phyloP scores from a whole-genome alignment of 2,329 filamentous ascomycete species.

The Arthrobotrys pseudoclavata region DNA sequence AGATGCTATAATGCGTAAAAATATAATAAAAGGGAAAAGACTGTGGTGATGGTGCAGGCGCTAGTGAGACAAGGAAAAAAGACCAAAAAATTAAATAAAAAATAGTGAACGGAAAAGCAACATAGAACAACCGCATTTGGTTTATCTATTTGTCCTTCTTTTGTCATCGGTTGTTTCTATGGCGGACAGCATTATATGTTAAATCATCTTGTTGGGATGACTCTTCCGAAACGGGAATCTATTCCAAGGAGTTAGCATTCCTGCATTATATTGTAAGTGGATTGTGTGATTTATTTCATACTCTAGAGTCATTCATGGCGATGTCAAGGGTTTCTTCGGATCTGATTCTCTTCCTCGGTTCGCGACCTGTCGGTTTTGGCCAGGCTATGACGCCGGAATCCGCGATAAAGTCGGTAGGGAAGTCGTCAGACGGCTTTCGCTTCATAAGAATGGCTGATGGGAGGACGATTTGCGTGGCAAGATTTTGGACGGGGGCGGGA shows the following conservation, averaged over 20 bases:
- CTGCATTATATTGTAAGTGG: background rate
- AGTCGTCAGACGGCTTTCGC: background rate
- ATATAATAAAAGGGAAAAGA: background rate
- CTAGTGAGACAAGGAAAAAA: too few species aligned
- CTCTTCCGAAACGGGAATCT: background rate
- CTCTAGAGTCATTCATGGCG: background rate
- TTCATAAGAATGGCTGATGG: background rate
- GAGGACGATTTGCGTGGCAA: background rate
- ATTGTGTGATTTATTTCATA: background rate
- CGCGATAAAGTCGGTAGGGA: background rate
- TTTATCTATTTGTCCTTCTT: background rate
- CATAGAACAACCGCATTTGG: background rate
- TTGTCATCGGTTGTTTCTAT: background rate
- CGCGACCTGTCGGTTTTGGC: background rate
- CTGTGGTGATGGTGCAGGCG: too few species aligned
- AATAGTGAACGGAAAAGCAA: too few species aligned
- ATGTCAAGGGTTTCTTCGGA: background rate
- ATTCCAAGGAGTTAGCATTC: background rate
- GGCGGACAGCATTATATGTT: constrained; percentile 16
- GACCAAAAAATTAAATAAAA: too few species aligned
- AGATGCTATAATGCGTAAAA: background rate
- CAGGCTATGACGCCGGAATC: background rate
- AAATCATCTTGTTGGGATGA: constrained; percentile 10
- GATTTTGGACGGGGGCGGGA: background rate
- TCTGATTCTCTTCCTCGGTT: background rate